phyloP scores from a whole-genome alignment of 2,329 filamentous ascomycete species.

The Colletotrichum melonis region DNA sequence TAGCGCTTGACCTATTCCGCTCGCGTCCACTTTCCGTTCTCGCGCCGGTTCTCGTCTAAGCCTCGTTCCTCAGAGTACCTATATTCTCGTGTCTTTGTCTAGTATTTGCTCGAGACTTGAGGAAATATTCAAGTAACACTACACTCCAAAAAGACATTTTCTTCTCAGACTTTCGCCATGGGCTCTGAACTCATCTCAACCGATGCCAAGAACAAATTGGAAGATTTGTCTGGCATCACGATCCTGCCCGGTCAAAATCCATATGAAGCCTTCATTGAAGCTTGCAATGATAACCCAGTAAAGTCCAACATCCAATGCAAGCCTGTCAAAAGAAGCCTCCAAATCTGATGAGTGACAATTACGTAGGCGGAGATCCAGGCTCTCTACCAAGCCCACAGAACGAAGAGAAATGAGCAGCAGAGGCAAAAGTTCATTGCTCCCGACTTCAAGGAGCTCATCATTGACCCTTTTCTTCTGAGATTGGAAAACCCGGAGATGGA shows the following conservation, averaged over 20 bases:
- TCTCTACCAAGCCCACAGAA: conserved; percentile 80
- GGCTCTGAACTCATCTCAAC: conserved; percentile 49
- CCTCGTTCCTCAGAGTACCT: not conserved
- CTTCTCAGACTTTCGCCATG: conserved; percentile 41
- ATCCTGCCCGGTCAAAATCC: conserved; percentile 73
- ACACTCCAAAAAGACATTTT: not conserved
- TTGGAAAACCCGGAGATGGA: conserved; percentile 73
- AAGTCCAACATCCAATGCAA: conserved; percentile 40
- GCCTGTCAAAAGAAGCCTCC: no score
- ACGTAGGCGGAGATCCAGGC: conserved; percentile 73
- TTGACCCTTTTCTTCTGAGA: conserved; percentile 81
- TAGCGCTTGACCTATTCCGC: not conserved
- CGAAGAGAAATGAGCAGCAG: conserved; percentile 80
- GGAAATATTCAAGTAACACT: not conserved
- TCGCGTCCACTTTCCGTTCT: not conserved
- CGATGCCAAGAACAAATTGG: conserved; percentile 61
- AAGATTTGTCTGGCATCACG: conserved; percentile 64
- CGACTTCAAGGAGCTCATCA: conserved; percentile 76
- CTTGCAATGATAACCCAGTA: conserved; percentile 76
- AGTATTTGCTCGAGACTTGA: no score
- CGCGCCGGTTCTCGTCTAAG: not conserved
- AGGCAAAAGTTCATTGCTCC: conserved; percentile 76
- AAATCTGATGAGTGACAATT: not conserved
- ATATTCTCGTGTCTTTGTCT: not conserved
- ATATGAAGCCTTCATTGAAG: conserved; percentile 78